phyloP scores from a whole-genome alignment of 352 stramenopile species.

The Pythium rhizo-oryzae region DNA sequence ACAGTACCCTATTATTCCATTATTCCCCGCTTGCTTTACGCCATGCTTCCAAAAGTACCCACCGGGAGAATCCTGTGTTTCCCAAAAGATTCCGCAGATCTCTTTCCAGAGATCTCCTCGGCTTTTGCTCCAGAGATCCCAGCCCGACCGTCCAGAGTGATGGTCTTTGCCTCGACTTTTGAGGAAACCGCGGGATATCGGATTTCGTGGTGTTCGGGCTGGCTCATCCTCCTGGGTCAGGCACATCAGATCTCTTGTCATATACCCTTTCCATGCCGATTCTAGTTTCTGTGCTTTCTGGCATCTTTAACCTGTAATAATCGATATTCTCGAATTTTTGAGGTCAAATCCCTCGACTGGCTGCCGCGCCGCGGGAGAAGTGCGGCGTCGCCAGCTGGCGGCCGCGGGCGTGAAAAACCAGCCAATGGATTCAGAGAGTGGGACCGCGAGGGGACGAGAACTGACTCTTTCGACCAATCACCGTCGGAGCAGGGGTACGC shows the following conservation, averaged over 20 bases:
- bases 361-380: conserved; percentile 16
- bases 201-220: conserved; percentile 13
- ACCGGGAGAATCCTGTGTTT: not conserved
- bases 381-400: conserved; percentile 16
- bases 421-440: conserved; percentile 24
- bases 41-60: not conserved
- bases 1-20: not conserved
- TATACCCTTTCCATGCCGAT: not conserved
- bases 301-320: not conserved
- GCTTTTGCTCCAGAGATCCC: conserved; percentile 10
- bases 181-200: not conserved
- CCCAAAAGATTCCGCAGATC: not conserved
- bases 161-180: not conserved
- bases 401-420: conserved; percentile 19
- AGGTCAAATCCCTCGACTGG: not conserved
- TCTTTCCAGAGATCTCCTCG: not conserved
- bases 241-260: not conserved
- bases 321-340: not conserved
- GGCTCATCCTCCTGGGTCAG: not conserved
- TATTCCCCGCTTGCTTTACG: too few relatives aligned
- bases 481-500: not conserved
- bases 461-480: conserved; percentile 30
- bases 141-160: not conserved
- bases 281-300: not conserved
- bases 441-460: conserved; percentile 21